A percentile compares a stretch with the other conserved stretches of the same genome.
phyloP scores from a whole-genome alignment of 139 green algal genomes.

The Chlamydomonas urium region DNA sequence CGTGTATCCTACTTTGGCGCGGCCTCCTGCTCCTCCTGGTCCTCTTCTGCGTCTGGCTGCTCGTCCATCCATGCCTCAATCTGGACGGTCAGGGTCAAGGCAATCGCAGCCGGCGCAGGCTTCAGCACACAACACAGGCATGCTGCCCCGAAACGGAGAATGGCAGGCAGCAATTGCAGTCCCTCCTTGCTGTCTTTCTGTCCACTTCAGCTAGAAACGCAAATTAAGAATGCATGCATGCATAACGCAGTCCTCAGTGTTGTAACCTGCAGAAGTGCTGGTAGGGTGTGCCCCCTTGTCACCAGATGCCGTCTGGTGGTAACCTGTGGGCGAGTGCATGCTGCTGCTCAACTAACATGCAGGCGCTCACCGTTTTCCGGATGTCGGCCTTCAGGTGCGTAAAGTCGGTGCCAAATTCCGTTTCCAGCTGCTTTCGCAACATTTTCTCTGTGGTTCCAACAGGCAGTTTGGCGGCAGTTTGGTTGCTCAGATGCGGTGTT shows the following conservation, averaged over 20 bases:
- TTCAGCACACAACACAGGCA: no score
- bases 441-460: constrained; percentile 62
- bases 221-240: no score
- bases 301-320: no score
- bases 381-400: constrained; percentile 8
- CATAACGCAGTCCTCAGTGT: no score
- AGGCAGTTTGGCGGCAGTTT: no score
- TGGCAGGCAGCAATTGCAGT: no score
- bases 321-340: not conserved
- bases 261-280: no score
- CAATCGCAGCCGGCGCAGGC: no score
- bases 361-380: not conserved
- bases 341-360: not conserved
- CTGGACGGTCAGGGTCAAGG: not conserved
- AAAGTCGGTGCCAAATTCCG: constrained; percentile 55
- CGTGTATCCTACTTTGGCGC: not conserved
- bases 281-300: no score
- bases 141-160: no score
- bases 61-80: not conserved
- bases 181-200: no score
- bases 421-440: constrained; percentile 63
- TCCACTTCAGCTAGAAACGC: no score
- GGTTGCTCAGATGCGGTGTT: not conserved
- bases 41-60: not conserved
- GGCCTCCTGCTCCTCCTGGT: not conserved